Evolutionary conservation across 1,284 basidiomycete genomes (phyloP).

Genomic region (Pyrrhoderma lamaoense): DNA sequence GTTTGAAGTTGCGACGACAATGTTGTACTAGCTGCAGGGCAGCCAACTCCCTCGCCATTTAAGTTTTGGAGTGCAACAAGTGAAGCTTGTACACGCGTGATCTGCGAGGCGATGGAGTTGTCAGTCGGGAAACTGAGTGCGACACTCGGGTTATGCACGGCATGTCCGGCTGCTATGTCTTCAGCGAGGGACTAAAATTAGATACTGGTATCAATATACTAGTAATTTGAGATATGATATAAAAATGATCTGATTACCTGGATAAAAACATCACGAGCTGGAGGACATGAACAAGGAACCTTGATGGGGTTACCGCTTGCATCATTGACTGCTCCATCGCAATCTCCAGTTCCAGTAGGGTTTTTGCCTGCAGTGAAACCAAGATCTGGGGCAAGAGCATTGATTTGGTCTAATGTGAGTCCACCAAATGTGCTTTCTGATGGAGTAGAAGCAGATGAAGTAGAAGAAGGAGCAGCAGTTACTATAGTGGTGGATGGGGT

Average conservation of each 20-base stretch:
- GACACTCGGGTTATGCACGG: slow-evolving; percentile 26
- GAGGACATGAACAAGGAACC: slow-evolving; percentile 31
- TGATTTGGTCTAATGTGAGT: slow-evolving; percentile 13
- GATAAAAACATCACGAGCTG: slow-evolving; percentile 29
- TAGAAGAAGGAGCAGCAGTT: slow-evolving; percentile 1
- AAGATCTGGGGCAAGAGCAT: slow-evolving; percentile 17
- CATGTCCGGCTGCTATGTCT: slow-evolving; percentile 24
- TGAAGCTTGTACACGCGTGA: slow-evolving; percentile 21
- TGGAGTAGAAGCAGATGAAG: background rate
- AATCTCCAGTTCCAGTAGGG: slow-evolving; percentile 24
- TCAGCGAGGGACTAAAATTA: slow-evolving; percentile 18
- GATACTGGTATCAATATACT: background rate
- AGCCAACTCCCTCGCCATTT: slow-evolving; percentile 33
- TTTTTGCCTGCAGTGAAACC: slow-evolving; percentile 19
- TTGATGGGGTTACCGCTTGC: slow-evolving; percentile 26
- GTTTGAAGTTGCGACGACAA: slow-evolving; percentile 30
- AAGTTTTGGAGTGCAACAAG: slow-evolving; percentile 34
- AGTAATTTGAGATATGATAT: background rate
- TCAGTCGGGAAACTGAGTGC: slow-evolving; percentile 23
- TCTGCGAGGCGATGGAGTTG: slow-evolving; percentile 17
- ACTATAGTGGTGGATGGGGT: background rate
- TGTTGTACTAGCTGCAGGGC: slow-evolving; percentile 34
- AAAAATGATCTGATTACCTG: slow-evolving; percentile 18
- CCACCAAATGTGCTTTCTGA: background rate
- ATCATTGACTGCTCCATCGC: slow-evolving; percentile 25